phyloP scores from a whole-genome alignment of 805 yeast genomes.

The Yarrowia sp. region DNA sequence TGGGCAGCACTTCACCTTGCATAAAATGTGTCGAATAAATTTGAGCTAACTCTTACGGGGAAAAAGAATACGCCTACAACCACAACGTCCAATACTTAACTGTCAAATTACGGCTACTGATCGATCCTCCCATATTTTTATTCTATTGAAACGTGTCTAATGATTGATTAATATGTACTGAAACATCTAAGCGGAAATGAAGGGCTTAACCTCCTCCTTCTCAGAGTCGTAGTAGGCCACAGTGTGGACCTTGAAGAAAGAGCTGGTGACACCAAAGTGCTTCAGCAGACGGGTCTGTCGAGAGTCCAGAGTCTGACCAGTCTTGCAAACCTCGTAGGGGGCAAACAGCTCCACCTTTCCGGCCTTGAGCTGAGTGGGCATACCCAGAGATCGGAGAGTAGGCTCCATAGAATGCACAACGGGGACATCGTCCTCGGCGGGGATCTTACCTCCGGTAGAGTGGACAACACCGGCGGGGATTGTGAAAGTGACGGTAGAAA shows the following conservation, averaged over 20 bases:
- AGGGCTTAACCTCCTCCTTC: constrained; percentile 45
- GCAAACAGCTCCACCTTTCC: constrained; percentile 80
- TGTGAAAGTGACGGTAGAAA: constrained; percentile 75
- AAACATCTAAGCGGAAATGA: constrained; percentile 18
- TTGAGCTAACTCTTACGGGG: background rate
- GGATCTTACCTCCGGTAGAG: constrained; percentile 91
- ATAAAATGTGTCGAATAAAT: background rate
- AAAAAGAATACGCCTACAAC: background rate
- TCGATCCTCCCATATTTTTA: background rate
- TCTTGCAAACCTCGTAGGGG: constrained; percentile 74
- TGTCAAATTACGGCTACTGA: background rate
- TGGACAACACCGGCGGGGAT: constrained; percentile 89
- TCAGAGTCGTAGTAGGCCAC: constrained; percentile 65
- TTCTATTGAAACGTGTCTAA: constrained; percentile 1
- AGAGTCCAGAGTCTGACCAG: constrained; percentile 80
- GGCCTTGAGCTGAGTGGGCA: constrained; percentile 84
- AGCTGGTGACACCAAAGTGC: constrained; percentile 92
- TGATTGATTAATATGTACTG: constrained; percentile 1
- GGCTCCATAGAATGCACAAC: constrained; percentile 95
- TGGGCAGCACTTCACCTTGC: background rate
- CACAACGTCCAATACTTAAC: no score
- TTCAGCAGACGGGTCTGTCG: constrained; percentile 88
- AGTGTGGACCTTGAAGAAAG: constrained; percentile 80
- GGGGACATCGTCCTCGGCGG: constrained; percentile 90
- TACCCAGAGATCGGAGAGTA: constrained; percentile 81